A percentile compares a stretch with the other conserved stretches of the same genome.
These are phyloP conservation scores for Tricholoma furcatifolium DNA, from an alignment of 768 basidiomycete genomes.

Conservation along the genomic window DNA sequence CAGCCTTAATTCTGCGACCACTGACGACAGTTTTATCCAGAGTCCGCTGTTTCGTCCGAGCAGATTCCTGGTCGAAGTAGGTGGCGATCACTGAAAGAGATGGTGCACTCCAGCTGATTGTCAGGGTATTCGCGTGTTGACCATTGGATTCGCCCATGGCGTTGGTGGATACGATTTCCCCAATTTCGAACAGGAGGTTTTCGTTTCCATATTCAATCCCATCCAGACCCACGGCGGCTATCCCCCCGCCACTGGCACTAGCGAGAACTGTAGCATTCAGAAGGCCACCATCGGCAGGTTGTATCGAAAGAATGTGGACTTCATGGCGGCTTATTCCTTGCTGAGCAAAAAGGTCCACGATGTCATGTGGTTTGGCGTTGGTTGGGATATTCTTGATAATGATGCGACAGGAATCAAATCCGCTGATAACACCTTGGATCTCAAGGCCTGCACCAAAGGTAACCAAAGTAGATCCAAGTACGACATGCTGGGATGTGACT, in stretches of 20 bases:
- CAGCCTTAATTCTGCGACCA: slow-evolving; percentile 46
- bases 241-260: slow-evolving; percentile 37
- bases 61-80: slow-evolving; percentile 33
- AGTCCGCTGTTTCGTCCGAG: slow-evolving; percentile 30
- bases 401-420: slow-evolving; percentile 52
- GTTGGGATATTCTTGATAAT: slow-evolving; percentile 44
- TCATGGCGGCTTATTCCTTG: slow-evolving; percentile 37
- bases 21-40: slow-evolving; percentile 34
- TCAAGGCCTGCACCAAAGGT: slow-evolving; percentile 50
- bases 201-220: slow-evolving; percentile 47
- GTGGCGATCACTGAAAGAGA: slow-evolving; percentile 44
- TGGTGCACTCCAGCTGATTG: slow-evolving; percentile 51
- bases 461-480: slow-evolving; percentile 46
- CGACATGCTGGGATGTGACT: slow-evolving; percentile 39
- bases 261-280: slow-evolving; percentile 44
- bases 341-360: slow-evolving; percentile 39
- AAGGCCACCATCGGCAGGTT: slow-evolving; percentile 23
- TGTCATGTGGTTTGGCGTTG: slow-evolving; percentile 36
- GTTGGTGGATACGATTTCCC: slow-evolving; percentile 34
- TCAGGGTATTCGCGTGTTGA: slow-evolving; percentile 37
- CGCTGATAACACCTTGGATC: slow-evolving; percentile 42
- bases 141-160: slow-evolving; percentile 39
- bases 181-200: slow-evolving; percentile 39
- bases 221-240: slow-evolving; percentile 43
- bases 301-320: slow-evolving; percentile 33